Conservation (phyloP, 1,139 yeast genomes). For the Debaryomyces fabryi region DNA sequence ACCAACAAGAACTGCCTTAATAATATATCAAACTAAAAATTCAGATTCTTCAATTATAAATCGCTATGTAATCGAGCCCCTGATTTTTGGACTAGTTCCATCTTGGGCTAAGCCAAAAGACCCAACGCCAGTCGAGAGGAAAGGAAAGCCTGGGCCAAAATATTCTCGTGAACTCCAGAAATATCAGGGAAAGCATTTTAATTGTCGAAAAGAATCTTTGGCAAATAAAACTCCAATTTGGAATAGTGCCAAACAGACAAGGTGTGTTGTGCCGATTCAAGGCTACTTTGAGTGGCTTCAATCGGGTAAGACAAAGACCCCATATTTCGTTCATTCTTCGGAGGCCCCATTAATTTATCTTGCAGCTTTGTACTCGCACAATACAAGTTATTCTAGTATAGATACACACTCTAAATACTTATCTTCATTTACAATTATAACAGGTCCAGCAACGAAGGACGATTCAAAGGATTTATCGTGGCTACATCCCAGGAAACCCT, state of each 20-base stretch:
- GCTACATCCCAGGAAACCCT: conserved; percentile 81
- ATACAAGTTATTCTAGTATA: conserved; percentile 31
- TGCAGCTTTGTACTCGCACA: conserved; percentile 70
- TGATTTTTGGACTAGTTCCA: conserved; percentile 48
- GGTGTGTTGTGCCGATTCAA: conserved; percentile 76
- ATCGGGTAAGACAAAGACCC: conserved; percentile 44
- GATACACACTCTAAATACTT: conserved; percentile 29
- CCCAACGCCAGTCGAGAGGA: conserved; percentile 21
- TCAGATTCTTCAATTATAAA: conserved; percentile 11
- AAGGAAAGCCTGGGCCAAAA: conserved; percentile 22
- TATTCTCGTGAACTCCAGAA: conserved; percentile 36
- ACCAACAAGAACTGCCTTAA: conserved; percentile 42
- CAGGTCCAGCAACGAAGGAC: conserved; percentile 62
- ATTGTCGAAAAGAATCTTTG: conserved; percentile 65
- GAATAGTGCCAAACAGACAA: conserved; percentile 41
- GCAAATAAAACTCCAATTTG: conserved; percentile 49
- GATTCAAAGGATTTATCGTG: conserved; percentile 54
- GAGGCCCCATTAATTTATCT: conserved; percentile 58
- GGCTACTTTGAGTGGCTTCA: conserved; percentile 88
- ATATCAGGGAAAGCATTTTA: conserved; percentile 47
- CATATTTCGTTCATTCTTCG: conserved; percentile 64
- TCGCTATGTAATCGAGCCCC: conserved; percentile 36
- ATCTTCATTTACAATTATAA: conserved; percentile 69
- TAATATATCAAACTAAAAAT: conserved; percentile 26
- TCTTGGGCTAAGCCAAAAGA: conserved; percentile 44